Conservation (phyloP, 2,329 filamentous ascomycete species). For the Penicillium sclerotigenum region DNA sequence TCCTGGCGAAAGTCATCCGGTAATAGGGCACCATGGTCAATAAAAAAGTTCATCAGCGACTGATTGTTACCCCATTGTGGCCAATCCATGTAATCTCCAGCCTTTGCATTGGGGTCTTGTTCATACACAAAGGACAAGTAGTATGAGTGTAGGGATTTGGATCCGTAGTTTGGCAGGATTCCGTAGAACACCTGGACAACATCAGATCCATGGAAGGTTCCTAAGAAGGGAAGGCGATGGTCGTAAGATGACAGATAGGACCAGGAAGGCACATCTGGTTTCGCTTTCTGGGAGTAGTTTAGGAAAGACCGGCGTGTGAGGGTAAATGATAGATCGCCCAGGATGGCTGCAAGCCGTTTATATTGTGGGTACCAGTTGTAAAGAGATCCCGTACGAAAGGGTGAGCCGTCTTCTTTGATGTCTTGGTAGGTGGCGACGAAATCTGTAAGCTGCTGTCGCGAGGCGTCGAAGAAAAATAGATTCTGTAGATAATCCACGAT, state of each 20-base stretch:
- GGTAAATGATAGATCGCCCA: conserved; percentile 74
- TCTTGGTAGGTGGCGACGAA: conserved; percentile 63
- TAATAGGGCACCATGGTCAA: conserved; percentile 38
- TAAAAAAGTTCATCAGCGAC: conserved; percentile 52
- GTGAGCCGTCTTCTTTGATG: conserved; percentile 59
- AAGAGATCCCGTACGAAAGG: conserved; percentile 65
- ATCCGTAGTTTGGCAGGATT: conserved; percentile 60
- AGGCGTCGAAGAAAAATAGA: conserved; percentile 60
- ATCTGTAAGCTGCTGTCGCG: conserved; percentile 48
- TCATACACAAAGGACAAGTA: conserved; percentile 71
- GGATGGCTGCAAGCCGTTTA: conserved; percentile 71
- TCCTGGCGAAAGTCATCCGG: conserved; percentile 51
- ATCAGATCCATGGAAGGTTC: conserved; percentile 72
- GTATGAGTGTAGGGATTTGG: conserved; percentile 61
- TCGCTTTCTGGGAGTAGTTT: conserved; percentile 41
- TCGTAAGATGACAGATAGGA: conserved; percentile 72
- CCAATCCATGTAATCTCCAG: conserved; percentile 47
- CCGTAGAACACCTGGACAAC: conserved; percentile 68
- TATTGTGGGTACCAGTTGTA: conserved; percentile 74
- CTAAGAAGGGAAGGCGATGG: conserved; percentile 67
- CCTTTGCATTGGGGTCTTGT: conserved; percentile 63
- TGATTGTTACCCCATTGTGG: conserved; percentile 53
- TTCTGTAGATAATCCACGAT: conserved; percentile 60
- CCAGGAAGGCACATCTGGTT: conserved; percentile 64
- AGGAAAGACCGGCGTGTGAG: conserved; percentile 67